These are phyloP conservation scores for Metschnikowia lochheadii DNA, from an alignment of 805 yeast species.

Conservation along the genomic window DNA sequence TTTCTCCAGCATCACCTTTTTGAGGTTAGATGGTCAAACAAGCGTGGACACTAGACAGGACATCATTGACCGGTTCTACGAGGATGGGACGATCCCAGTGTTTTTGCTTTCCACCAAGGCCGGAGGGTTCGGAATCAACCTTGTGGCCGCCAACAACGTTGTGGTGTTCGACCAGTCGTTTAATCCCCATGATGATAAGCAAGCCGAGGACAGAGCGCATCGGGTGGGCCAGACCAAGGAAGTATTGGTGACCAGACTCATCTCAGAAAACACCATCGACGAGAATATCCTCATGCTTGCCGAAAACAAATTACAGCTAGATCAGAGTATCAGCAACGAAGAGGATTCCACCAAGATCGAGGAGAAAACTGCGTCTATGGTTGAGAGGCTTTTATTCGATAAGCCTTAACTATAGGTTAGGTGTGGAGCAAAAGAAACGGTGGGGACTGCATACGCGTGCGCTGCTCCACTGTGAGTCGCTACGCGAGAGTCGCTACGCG, in stretches of 20 bases:
- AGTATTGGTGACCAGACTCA: conserved; percentile 73
- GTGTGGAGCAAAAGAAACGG: conserved; percentile 1
- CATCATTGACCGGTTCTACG: conserved; percentile 82
- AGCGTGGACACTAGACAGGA: conserved; percentile 91
- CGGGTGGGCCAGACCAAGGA: conserved; percentile 91
- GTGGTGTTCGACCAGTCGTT: conserved; percentile 90
- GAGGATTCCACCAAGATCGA: conserved; percentile 42
- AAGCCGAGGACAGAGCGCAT: conserved; percentile 98
- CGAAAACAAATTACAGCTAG: conserved; percentile 85
- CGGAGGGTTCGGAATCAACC: conserved; percentile 97
- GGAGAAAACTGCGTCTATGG: conserved; percentile 48
- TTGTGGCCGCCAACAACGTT: conserved; percentile 92
- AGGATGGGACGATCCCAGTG: conserved; percentile 75
- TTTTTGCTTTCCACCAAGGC: conserved; percentile 92
- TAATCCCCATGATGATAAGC: conserved; percentile 97
- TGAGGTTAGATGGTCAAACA: conserved; percentile 91
- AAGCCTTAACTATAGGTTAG: neutral
- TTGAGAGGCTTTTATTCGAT: conserved; percentile 46
- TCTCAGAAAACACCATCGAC: conserved; percentile 74
- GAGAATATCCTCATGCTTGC: conserved; percentile 86
- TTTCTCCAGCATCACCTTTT: conserved; percentile 59
- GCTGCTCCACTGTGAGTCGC: conserved; percentile 4
- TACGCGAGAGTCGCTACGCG: conserved; percentile 4
- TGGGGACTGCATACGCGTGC: neutral
- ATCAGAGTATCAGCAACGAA: conserved; percentile 52